Conservation (phyloP, 2,329 filamentous ascomycete species). For the Cladosporium halotolerans region DNA sequence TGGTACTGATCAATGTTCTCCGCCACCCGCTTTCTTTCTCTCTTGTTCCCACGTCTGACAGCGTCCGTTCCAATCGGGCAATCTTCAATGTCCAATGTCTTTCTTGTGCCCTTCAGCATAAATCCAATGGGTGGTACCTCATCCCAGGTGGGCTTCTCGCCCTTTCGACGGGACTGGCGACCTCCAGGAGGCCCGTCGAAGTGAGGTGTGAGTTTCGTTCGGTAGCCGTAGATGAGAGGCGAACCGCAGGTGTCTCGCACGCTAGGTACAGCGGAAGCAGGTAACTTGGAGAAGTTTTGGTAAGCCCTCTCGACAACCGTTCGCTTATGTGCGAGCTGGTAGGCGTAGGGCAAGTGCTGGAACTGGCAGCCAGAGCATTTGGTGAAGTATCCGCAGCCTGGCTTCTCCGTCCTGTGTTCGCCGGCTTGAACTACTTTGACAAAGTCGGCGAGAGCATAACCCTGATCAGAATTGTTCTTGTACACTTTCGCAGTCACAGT, state of each 20-base stretch:
- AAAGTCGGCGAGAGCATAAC: slow-evolving; percentile 76
- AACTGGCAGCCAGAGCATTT: slow-evolving; percentile 91
- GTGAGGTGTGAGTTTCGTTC: slow-evolving; percentile 94
- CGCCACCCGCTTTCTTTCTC: slow-evolving; percentile 70
- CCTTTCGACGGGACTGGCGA: slow-evolving; percentile 42
- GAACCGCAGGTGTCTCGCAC: slow-evolving; percentile 83
- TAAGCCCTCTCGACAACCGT: slow-evolving; percentile 87
- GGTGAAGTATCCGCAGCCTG: slow-evolving; percentile 79
- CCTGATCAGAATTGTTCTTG: slow-evolving; percentile 58
- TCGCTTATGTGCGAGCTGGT: slow-evolving; percentile 80
- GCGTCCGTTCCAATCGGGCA: slow-evolving; percentile 90
- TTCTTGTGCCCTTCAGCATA: slow-evolving; percentile 73
- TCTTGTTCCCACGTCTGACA: slow-evolving; percentile 70
- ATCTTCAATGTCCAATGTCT: slow-evolving; percentile 90
- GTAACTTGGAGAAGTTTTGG: slow-evolving; percentile 79
- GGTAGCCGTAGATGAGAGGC: slow-evolving; percentile 85
- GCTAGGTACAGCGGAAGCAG: slow-evolving; percentile 65
- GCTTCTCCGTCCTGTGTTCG: slow-evolving; percentile 66
- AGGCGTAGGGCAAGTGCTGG: slow-evolving; percentile 87
- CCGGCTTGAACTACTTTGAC: slow-evolving; percentile 69
- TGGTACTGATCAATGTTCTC: slow-evolving; percentile 65
- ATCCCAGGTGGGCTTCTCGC: slow-evolving; percentile 52
- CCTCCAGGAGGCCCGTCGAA: slow-evolving; percentile 69
- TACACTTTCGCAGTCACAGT: slow-evolving; percentile 70
- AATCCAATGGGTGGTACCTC: slow-evolving; percentile 79